Evolutionary conservation across 192 early-diverging fungal species (phyloP).

Genomic region (Backusella liffmaniae): DNA sequence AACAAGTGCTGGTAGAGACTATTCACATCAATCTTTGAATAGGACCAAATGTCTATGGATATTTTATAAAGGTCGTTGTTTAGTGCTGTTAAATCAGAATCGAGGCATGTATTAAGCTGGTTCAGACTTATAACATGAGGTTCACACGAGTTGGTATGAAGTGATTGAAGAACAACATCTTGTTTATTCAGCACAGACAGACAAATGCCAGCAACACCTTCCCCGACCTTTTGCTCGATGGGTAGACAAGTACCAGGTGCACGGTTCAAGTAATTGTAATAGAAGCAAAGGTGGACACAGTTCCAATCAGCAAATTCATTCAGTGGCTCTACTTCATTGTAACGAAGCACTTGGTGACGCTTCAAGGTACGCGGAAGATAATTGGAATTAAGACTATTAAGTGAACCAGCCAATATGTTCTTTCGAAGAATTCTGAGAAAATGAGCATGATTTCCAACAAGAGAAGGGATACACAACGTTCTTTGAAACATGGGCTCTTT

Average conservation of each 20-base stretch:
- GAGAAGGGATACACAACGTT: slow-evolving; percentile 48
- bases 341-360: slow-evolving; percentile 42
- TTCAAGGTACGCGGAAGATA: slow-evolving; percentile 40
- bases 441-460: slow-evolving; percentile 54
- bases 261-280: slow-evolving; percentile 46
- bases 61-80: slow-evolving; percentile 30
- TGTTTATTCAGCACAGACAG: slow-evolving; percentile 41
- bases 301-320: slow-evolving; percentile 1
- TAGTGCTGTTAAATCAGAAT: slow-evolving; percentile 1
- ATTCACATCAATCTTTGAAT: slow-evolving; percentile 41
- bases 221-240: slow-evolving; percentile 46
- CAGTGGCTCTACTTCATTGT: slow-evolving; percentile 26
- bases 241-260: slow-evolving; percentile 30
- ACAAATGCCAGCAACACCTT: slow-evolving; percentile 56
- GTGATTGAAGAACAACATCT: slow-evolving; percentile 33
- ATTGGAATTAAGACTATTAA: slow-evolving; percentile 38
- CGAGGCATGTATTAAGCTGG: slow-evolving; percentile 7
- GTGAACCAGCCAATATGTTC: slow-evolving; percentile 47
- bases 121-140: neutral
- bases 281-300: slow-evolving; percentile 44
- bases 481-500: slow-evolving; percentile 39
- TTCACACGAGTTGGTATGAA: neutral
- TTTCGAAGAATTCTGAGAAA: slow-evolving; percentile 69
- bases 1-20: slow-evolving; percentile 40
- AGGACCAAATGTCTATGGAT: slow-evolving; percentile 51